Conservation (phyloP, 1,139 yeast species). For the Yueomyces sp. region DNA sequence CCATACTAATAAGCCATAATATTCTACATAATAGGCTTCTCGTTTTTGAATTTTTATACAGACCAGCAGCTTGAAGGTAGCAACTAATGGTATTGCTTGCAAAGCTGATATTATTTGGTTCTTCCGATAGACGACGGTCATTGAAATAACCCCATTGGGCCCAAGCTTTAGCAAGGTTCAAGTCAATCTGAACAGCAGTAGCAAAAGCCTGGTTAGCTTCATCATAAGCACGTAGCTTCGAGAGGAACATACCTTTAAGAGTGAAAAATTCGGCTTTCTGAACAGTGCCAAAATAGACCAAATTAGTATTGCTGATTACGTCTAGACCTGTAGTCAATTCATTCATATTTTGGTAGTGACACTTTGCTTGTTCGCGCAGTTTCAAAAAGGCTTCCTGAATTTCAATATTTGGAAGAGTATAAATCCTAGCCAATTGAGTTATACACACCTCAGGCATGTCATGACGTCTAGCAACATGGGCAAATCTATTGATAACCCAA, state of each 20-base stretch:
- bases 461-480: constrained; percentile 95
- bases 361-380: constrained; percentile 91
- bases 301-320: constrained; percentile 89
- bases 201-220: constrained; percentile 98
- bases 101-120: constrained; percentile 67
- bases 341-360: constrained; percentile 80
- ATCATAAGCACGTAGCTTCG: constrained; percentile 76
- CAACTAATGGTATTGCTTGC: constrained; percentile 95
- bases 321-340: constrained; percentile 91
- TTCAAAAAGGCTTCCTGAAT: constrained; percentile 96
- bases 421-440: constrained; percentile 82
- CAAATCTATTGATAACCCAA: constrained; percentile 96
- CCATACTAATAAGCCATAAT: constrained; percentile 86
- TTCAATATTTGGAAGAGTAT: constrained; percentile 92
- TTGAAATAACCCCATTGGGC: constrained; percentile 98
- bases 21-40: constrained; percentile 80
- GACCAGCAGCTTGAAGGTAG: constrained; percentile 92
- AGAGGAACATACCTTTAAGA: constrained; percentile 92
- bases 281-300: constrained; percentile 91
- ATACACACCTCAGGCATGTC: constrained; percentile 95
- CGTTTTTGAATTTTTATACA: constrained; percentile 86
- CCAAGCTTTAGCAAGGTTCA: constrained; percentile 95
- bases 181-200: constrained; percentile 90
- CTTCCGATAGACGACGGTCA: constrained; percentile 77
- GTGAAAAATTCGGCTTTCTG: constrained; percentile 98